Base-by-base conservation (phyloP, 192 early-diverging fungal species). In the Coemansia sp. region DNA sequence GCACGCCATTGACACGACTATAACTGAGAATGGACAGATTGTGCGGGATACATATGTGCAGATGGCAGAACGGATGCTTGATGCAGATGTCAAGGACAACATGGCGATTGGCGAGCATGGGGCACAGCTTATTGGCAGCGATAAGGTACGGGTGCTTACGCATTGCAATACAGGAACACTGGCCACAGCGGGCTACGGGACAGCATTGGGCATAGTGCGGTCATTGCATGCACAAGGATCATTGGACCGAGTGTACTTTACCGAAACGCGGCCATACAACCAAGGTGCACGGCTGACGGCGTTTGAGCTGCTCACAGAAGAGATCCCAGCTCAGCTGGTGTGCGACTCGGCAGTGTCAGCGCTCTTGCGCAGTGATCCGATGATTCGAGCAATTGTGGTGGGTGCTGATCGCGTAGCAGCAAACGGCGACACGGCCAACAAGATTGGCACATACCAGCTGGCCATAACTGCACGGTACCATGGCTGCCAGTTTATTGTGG, bases 381-480 rank as follows among this genome's bases (percentile, higher is more conserved):
- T 79, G 35, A 86, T 97, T 22, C 71, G 84, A 2, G 97, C 95
- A 29, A 89, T 99, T 38, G 84, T 99, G 32, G 96, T 99, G 2
- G 97, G 97, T 37, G 97, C 97, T 0, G 97, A 99, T 62, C 88
- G 96, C 55, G 94, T 99, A 2, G 93, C 95, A 6, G 86, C 87
- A 8, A 99, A 98, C 70, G 97, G 97, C 47, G 97, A 99, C 65
- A 98, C 96, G 0, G 95, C 96, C 27, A 98, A 98, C 81, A 99
- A 97, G 74, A 98, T 99, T 61, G 97, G 97, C 12, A 99, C 96
- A 5, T 99, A 98, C 62, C 97, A 99, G 69, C 76, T 99, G 51
- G 95, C 97, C 21, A 94, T 99, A 62, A 82, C 90, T 7, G 97
- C 97, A 9, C 84, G 82, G 48, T 86, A 88, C 73, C 94, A 98